Evolutionary conservation across 805 yeast species (phyloP), one percentile per base, ranked within the genome.

Genomic region (Sungouiozyma ichnusensis): DNA sequence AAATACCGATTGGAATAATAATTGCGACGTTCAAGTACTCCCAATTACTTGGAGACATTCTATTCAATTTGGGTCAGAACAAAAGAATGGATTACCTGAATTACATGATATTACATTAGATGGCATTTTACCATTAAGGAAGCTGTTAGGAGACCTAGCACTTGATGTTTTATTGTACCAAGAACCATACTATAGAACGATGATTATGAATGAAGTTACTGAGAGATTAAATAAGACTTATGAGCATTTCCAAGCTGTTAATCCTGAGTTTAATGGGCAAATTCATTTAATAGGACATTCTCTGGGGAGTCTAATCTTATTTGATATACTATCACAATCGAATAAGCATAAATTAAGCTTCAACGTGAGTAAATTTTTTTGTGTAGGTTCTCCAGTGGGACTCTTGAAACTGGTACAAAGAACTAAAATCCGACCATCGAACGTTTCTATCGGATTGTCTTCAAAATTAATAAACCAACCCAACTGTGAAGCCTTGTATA

Each of bases 31-130:
- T 20, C 97, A 90, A 62, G 86, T 86, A 0, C 66, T 90, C 14
- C 98, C 98, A 0, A 82, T 90, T 8, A 71, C 90, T 4, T 90
- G 98, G 98, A 71, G 98, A 48, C 84, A 85, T 53, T 76, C 75
- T 40, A 72, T 83, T 35, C 79, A 77, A 17, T 82, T 83, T 33
- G 68, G 73, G 32, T 55, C 62, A n/a, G 60, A 65, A 19, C 63
- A 64, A 3, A 63, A 63, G 3, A 49, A 52, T 2, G 67, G 66
- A 37, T 58, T 79, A 34, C 92, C 94, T 0, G 69, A 81, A 0
- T 63, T 90, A 33, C 62, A 75, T 1, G 83, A 85, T 44, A 73
- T 92, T 36, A 85, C 86, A 19, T 75, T 86, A 3, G 81, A 80
- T 43, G 88, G 92, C 0, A 79, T 87, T 16, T 74, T 76, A 35